Base-by-base conservation (phyloP, 495 filamentous ascomycete species). In the Sporormia fimetaria region DNA sequence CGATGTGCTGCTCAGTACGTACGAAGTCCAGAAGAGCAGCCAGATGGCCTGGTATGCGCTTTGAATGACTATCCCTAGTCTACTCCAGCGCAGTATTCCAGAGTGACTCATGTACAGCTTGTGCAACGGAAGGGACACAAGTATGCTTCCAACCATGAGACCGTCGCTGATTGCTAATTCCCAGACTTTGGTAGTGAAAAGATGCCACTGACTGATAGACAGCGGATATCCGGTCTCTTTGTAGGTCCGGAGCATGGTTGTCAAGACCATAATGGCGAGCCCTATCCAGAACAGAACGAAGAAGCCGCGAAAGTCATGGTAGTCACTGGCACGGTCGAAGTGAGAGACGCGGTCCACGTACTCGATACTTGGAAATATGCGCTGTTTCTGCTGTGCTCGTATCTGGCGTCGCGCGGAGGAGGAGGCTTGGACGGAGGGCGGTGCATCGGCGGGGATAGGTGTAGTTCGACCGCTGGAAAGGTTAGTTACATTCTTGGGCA, bases 261-360 rank as follows among this genome's bases (percentile, higher is more conserved):
- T 96, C 37, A 94, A 78, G 44, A 87, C 84, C 90, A 98, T 94
- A 60, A 98, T 92, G 37, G 85, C 82, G 40, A 98, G 65, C 4
- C 81, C 85, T 33, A 98, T 87, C 90, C 90, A 98, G 63, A 96
- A 98, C 28, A 98, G 71, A 29, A 87, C 81, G 61, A 94, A 98
- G 71, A 98, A 98, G 47, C 90, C 90, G 47, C 86, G 76, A 61
- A 98, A 98, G 54, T 98, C 83, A 42, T 78, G 76, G 51, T 96
- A 92, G 52, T 94, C 84, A 64, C 82, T 88, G 35, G 74, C 71
- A 10, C 85, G 85, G 61, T 98, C 90, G 61, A 98, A 95, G 60
- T 98, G 88, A 6, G 88, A 95, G 12, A 95, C 83, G 22, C 90
- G 78, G n/a, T 80, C 79, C 8, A 83, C 73, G 65, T 87, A 98